Evolutionary conservation across 352 stramenopile genomes (phyloP), one percentile per base, ranked within the genome.

Genomic region (Globisporangium apiculatum): DNA sequence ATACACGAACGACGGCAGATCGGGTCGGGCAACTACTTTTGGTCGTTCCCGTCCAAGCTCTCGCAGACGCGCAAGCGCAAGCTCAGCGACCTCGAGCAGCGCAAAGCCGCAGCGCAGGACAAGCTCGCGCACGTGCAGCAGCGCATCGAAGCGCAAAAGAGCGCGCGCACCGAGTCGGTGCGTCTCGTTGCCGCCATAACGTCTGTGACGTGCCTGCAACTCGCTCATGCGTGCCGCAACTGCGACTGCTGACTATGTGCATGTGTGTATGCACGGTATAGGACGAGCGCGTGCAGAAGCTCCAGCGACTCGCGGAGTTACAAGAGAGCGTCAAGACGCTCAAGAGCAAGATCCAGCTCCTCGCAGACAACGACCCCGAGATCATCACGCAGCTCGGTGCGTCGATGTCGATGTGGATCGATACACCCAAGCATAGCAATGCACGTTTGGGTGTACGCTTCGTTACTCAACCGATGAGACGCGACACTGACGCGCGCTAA

Each of bases 11-110:
- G 10, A 15, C 11, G 42, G 15, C 17, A 49, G 79, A 94, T 94
- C 58, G 84, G 84, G 15, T 91, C 84, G 31, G 84, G 78, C 15
- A 94, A 94, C 58, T 94, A 94, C 74, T 94, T 94, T 58, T 94
- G 84, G 84, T 94, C 84, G 15, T 94, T 92, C 58, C 84, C 82
- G 51, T 90, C 78, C 63, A 94, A 92, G 62, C 38, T 87, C 9
- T 89, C 82, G 48, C 79, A 92, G 66, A 77, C 86, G 41, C 73
- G 78, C 37, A 94, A 91, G 66, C 77, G 79, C 38, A 93, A 91
- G 48, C 67, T 93, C 35, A 61, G 49, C 18, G 80, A 93, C 31
- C 43, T 93, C 18, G 68, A 90, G 59, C 69, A 87, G 53, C 75
- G 71, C 53, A 75, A 79, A 57, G 17, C 66, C 24, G 48, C 49